A percentile compares a stretch with the other conserved stretches of the same genome.
Conservation (phyloP, 306 rosid genomes). For the Casuarina glauca region DNA sequence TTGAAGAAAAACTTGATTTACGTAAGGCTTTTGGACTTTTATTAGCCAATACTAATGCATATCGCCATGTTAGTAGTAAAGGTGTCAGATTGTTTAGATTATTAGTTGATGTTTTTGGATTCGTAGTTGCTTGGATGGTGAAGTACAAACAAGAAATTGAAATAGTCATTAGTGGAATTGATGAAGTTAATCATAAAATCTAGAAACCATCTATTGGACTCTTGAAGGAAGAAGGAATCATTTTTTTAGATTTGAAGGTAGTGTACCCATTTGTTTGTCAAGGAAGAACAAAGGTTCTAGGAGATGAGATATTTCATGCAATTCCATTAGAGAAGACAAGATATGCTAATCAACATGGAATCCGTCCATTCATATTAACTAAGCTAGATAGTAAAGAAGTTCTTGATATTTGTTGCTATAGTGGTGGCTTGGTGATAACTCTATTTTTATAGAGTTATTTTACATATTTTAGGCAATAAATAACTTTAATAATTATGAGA, state of each 20-base stretch:
- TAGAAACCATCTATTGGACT: slow-evolving; percentile 88
- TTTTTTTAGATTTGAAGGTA: slow-evolving; percentile 53
- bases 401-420: slow-evolving; percentile 92
- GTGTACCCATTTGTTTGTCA: slow-evolving; percentile 53
- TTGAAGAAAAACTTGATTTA: slow-evolving; percentile 61
- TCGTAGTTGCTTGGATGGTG: slow-evolving; percentile 96
- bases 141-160: slow-evolving; percentile 77
- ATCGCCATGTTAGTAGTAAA: slow-evolving; percentile 82
- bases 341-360: slow-evolving; percentile 93
- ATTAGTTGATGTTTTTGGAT: slow-evolving; percentile 83
- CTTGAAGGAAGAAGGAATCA: slow-evolving; percentile 84
- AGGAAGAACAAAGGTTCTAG: slow-evolving; percentile 70
- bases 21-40: slow-evolving; percentile 80
- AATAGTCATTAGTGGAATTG: slow-evolving; percentile 46
- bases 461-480: too few species aligned
- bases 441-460: too few species aligned
- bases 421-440: slow-evolving; percentile 47
- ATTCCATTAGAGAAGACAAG: slow-evolving; percentile 88
- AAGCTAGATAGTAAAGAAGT: slow-evolving; percentile 68
- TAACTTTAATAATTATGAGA: too few species aligned
- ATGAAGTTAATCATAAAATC: slow-evolving; percentile 59
- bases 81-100: slow-evolving; percentile 92
- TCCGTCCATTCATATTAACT: slow-evolving; percentile 72
- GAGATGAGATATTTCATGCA: slow-evolving; percentile 68
- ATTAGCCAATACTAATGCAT: slow-evolving; percentile 69